Conservation (phyloP, 805 yeast species). For the Teunomyces aglyptinius region DNA sequence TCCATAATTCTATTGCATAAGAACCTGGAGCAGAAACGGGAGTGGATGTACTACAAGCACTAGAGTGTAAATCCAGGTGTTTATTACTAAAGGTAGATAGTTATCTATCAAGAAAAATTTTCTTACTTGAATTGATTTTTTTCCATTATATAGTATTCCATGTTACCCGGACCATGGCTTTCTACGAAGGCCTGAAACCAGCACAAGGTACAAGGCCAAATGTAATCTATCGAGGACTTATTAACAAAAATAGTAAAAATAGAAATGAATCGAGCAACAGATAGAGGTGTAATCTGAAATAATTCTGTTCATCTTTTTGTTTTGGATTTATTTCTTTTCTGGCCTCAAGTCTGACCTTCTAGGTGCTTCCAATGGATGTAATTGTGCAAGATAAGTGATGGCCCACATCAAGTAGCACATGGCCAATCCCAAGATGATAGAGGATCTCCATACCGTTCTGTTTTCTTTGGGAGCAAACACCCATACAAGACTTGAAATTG, state of each 20-base stretch:
- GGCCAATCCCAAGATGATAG: slow-evolving; percentile 60
- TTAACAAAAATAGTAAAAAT: background rate
- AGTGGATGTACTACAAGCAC: slow-evolving; percentile 26
- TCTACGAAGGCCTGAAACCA: background rate
- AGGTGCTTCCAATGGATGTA: slow-evolving; percentile 90
- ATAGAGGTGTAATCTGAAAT: background rate
- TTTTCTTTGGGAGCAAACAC: slow-evolving; percentile 80
- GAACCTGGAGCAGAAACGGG: slow-evolving; percentile 66
- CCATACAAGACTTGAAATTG: slow-evolving; percentile 72
- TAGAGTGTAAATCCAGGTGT: background rate
- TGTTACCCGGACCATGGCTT: slow-evolving; percentile 8
- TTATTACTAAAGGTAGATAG: background rate
- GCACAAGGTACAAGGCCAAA: background rate
- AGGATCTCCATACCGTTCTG: slow-evolving; percentile 44
- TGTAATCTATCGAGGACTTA: background rate
- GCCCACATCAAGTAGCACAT: slow-evolving; percentile 93
- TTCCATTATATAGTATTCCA: background rate
- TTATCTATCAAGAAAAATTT: background rate
- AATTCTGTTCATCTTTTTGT: background rate
- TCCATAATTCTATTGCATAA: slow-evolving; percentile 52
- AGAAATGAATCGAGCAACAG: slow-evolving; percentile 1
- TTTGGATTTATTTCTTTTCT: slow-evolving; percentile 33
- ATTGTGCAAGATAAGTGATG: slow-evolving; percentile 79
- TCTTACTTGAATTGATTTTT: background rate
- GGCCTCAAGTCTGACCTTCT: slow-evolving; percentile 89